These are phyloP conservation scores for Pichia cactophila DNA, from an alignment of 1,139 yeast species.

Conservation along the genomic window DNA sequence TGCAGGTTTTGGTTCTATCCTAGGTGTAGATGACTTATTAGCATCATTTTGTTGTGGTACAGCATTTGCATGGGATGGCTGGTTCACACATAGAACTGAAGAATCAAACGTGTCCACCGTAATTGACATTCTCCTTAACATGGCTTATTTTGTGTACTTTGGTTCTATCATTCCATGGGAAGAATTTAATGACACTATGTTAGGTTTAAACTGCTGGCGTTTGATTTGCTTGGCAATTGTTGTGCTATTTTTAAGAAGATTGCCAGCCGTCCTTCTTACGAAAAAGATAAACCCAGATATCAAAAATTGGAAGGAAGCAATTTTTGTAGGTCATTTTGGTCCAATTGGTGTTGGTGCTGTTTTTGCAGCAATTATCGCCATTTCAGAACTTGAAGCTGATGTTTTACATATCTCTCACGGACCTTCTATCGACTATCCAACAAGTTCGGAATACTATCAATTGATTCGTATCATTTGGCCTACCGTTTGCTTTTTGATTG, in stretches of 20 bases:
- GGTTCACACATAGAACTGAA: conserved; percentile 80
- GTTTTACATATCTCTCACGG: conserved; percentile 40
- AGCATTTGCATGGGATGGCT: conserved; percentile 95
- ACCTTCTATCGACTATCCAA: conserved; percentile 51
- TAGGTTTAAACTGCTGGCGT: conserved; percentile 83
- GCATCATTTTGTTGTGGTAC: conserved; percentile 96
- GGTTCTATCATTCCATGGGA: conserved; percentile 96
- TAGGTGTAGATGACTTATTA: conserved; percentile 87
- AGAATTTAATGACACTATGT: conserved; percentile 53
- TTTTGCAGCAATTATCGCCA: conserved; percentile 79
- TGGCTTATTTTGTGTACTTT: conserved; percentile 85
- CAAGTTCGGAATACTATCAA: conserved; percentile 54
- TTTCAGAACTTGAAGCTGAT: conserved; percentile 62
- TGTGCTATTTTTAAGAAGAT: conserved; percentile 74
- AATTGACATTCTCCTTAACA: conserved; percentile 73
- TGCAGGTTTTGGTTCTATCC: conserved; percentile 87
- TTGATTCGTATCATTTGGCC: conserved; percentile 84
- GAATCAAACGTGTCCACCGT: conserved; percentile 91
- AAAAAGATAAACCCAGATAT: conserved; percentile 88
- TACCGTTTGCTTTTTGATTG: conserved; percentile 71
- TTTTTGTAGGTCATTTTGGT: conserved; percentile 96
- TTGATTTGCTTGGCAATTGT: conserved; percentile 72
- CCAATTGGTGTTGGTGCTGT: conserved; percentile 98
- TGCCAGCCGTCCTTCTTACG: conserved; percentile 76
- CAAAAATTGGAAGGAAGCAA: conserved; percentile 89